Evolutionary conservation across 208 protist species (phyloP).

Genomic region (Trypanosoma lewisi): DNA sequence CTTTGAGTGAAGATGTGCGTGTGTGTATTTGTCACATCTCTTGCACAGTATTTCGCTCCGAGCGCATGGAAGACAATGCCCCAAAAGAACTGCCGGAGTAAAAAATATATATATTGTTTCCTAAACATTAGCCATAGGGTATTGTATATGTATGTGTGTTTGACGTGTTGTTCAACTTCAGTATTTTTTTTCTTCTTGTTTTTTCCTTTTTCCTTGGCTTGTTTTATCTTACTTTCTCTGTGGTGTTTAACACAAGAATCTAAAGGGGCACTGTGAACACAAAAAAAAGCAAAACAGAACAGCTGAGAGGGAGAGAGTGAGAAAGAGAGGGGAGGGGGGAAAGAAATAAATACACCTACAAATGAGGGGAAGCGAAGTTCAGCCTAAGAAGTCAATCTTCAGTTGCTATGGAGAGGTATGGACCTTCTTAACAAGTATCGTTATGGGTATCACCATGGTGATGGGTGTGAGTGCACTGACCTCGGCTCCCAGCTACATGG

Average conservation of each 20-base stretch:
- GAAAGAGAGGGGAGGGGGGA: background rate
- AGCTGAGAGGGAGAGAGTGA: too few species aligned
- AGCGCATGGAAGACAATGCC: background rate
- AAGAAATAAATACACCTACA: background rate
- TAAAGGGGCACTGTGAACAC: too few species aligned
- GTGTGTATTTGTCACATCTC: background rate
- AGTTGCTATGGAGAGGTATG: background rate
- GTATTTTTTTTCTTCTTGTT: too few species aligned
- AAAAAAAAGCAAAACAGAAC: too few species aligned
- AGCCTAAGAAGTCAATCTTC: background rate
- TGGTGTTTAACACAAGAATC: too few species aligned
- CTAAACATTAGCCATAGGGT: too few species aligned
- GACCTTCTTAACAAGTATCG: constrained; percentile 68
- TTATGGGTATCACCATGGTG: constrained; percentile 82
- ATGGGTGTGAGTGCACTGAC: constrained; percentile 89
- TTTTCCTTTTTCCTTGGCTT: too few species aligned
- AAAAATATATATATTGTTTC: too few species aligned
- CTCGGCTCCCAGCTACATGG: constrained; percentile 83
- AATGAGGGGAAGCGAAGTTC: background rate
- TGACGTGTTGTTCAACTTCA: too few species aligned
- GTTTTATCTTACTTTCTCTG: too few species aligned
- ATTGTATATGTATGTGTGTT: too few species aligned
- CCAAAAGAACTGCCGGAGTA: background rate
- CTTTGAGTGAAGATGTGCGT: background rate
- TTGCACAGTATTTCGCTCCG: background rate